Evolutionary conservation across 768 basidiomycete species (phyloP).

Genomic region (Phaeolepiota aurea): DNA sequence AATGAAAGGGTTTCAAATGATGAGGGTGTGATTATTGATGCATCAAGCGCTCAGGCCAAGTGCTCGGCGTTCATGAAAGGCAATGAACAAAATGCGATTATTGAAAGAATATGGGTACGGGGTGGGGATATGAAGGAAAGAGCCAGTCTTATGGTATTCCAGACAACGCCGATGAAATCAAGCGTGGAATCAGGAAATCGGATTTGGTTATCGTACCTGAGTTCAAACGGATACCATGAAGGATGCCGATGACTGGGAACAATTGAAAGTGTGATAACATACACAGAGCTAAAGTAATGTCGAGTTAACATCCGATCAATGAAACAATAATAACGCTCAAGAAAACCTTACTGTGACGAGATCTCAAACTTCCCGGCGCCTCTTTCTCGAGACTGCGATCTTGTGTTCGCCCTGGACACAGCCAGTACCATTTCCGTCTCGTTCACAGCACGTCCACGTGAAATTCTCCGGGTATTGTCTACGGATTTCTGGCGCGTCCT

Average conservation of each 20-base stretch:
- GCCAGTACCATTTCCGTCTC: conserved; percentile 23
- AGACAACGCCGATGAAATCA: background rate
- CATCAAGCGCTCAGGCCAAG: background rate
- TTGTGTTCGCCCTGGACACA: conserved; percentile 32
- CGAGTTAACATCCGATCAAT: conserved; percentile 1
- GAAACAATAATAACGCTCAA: conserved; percentile 1
- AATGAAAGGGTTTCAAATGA: no score
- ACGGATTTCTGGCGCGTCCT: conserved; percentile 31
- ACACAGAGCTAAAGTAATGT: background rate
- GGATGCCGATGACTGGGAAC: background rate
- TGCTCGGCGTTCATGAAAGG: background rate
- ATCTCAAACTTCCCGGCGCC: conserved; percentile 12
- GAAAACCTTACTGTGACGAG: background rate
- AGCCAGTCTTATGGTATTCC: background rate
- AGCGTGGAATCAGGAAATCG: background rate
- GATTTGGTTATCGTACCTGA: background rate
- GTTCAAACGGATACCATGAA: background rate
- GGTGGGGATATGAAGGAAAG: background rate
- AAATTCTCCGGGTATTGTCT: conserved; percentile 37
- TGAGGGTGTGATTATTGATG: no score
- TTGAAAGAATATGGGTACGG: background rate
- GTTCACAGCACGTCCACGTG: conserved; percentile 43
- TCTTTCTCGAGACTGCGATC: conserved; percentile 21
- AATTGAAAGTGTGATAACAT: background rate
- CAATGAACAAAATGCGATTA: background rate